Base-by-base conservation (phyloP, 140 eudicot species). In the Ambrosia hybrid region DNA sequence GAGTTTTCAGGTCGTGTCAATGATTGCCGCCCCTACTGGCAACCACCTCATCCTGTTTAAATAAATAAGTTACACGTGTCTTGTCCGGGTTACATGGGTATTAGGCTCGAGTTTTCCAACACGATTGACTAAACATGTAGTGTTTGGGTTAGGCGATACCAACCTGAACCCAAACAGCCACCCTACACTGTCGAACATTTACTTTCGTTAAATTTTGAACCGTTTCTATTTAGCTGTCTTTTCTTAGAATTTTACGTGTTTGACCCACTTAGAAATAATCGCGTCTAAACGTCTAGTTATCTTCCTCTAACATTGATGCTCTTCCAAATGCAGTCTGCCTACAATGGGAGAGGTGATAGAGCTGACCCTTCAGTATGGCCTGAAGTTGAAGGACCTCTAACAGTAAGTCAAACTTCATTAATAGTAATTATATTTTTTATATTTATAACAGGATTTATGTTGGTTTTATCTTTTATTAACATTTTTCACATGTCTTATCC, bases 281-380 rank as follows among this genome's bases (percentile, higher is more conserved):
- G 1, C 6, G 30, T 13, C 5, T 16, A 36, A 63, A 37, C 6
- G 33, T 38, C 5, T 1, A 15, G 36, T 63, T 39, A 21, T 41
- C 52, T 6, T 39, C 53, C 13, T 71, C 64, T 78, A 37, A 53
- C 48, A 56, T 73, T 55, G 51, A 48, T 26, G 68, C 15, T 66
- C 17, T 82, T 66, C 33, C 11, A 10, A 2, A 5, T 84, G 84
- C 90, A 94, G 99, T 94, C 99, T 73, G 99, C 99, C 45, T 86
- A 82, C 78, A 94, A 58, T 78, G 99, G 99, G 77, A 83, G 96
- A 78, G 99, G 99, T 33, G 97, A 94, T 82, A 83, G 99, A 88
- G 94, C 91, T 12, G 97, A 94, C 76, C 91, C 95, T 62, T 86
- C 99, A 45, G 82, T 80, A 63, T 94, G 99, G 97, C 89, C 99